Percentiles rank a stretch among this genome's conserved stretches.
Conservation (phyloP, 2,329 filamentous ascomycete species). For the Verticillium alfalfae region DNA sequence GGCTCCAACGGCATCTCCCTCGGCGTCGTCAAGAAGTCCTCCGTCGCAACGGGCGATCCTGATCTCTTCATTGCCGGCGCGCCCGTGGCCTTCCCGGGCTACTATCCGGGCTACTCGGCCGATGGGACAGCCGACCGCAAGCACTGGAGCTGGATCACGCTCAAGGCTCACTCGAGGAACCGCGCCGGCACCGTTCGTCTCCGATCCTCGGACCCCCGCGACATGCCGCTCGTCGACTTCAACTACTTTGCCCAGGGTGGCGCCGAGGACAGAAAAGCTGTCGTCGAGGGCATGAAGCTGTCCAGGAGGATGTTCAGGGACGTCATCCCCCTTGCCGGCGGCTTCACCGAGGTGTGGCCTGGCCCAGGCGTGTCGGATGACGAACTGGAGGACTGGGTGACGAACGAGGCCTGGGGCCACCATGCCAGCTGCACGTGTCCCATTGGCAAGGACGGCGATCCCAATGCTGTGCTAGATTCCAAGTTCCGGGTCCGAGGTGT, state of each 20-base stretch:
- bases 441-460: conserved; percentile 48
- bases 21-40: conserved; percentile 23
- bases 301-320: conserved; percentile 27
- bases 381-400: conserved; percentile 39
- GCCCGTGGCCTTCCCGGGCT: conserved; percentile 20
- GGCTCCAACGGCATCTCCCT: conserved; percentile 25
- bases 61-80: conserved; percentile 23
- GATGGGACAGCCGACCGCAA: conserved; percentile 22
- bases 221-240: conserved; percentile 54
- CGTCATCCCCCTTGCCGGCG: conserved; percentile 19
- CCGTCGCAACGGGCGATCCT: conserved; percentile 16
- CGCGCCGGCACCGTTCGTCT: conserved; percentile 51
- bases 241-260: conserved; percentile 38
- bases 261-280: conserved; percentile 34
- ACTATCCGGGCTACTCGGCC: conserved; percentile 20
- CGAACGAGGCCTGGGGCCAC: conserved; percentile 48
- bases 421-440: conserved; percentile 50
- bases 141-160: conserved; percentile 32
- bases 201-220: conserved; percentile 50
- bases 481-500: conserved; percentile 51
- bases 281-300: conserved; percentile 40
- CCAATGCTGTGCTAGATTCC: conserved; percentile 47
- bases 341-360: conserved; percentile 19
- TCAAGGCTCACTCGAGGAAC: conserved; percentile 56
- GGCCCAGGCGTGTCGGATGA: conserved; percentile 31